Percentiles rank a stretch among this genome's conserved stretches.
Evolutionary conservation across 2,329 filamentous ascomycete genomes (phyloP).

Genomic region (Chaetomium olivaceum): DNA sequence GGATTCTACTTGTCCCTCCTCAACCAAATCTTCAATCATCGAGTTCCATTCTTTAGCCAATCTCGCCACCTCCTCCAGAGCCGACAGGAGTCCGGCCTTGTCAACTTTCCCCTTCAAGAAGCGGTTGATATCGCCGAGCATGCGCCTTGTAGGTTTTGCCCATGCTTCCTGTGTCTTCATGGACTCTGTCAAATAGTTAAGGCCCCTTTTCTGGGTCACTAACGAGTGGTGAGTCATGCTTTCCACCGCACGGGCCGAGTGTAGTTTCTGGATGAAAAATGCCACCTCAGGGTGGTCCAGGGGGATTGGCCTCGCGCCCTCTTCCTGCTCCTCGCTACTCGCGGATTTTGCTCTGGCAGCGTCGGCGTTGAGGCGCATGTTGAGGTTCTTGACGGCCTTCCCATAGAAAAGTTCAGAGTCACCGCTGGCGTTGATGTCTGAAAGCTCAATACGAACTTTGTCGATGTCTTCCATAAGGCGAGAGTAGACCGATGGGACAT

Average conservation of each 20-base stretch:
- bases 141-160: background rate
- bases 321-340: background rate
- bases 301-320: background rate
- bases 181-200: background rate
- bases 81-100: background rate
- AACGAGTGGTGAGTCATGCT: background rate
- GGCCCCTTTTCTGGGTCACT: background rate
- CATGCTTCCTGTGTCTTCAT: background rate
- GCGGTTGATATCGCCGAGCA: background rate
- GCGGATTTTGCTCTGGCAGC: background rate
- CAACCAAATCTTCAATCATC: background rate
- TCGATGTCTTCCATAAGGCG: too few species aligned
- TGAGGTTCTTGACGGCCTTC: background rate
- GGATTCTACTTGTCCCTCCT: too few species aligned
- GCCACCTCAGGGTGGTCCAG: background rate
- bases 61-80: background rate
- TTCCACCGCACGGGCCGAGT: background rate
- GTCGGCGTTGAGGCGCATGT: background rate
- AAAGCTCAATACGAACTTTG: too few species aligned
- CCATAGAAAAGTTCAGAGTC: background rate
- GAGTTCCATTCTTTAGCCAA: background rate
- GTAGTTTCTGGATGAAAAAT: background rate
- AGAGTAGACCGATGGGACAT: too few species aligned
- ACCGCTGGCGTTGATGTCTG: background rate
- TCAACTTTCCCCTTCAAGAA: background rate